A percentile compares a stretch with the other conserved stretches of the same genome.
These are phyloP conservation scores for Alopecurus myosuroides DNA, from an alignment of 176 grass and related monocot species.

Conservation along the genomic window DNA sequence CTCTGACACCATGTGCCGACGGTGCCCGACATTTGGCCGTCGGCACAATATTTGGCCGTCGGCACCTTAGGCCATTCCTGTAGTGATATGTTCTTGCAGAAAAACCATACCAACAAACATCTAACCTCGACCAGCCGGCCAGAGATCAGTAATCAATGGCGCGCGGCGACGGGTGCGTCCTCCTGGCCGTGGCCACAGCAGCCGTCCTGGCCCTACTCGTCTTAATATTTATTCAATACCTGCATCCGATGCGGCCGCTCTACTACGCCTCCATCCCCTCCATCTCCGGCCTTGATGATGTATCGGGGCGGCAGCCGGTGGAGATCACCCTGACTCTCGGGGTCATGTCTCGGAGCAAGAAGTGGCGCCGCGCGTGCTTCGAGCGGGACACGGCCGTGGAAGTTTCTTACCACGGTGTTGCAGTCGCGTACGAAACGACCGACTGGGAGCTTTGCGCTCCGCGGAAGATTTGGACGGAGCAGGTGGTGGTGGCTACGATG, in stretches of 20 bases:
- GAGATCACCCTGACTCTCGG: background rate
- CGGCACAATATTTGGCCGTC: too few species aligned
- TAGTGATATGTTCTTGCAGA: too few species aligned
- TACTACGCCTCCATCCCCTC: background rate
- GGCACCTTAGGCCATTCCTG: too few species aligned
- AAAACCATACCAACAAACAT: too few species aligned
- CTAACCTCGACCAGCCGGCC: too few species aligned
- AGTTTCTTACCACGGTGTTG: background rate
- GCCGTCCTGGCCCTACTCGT: background rate
- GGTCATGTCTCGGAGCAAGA: background rate
- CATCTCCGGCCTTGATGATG: background rate
- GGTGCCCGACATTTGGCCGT: too few species aligned
- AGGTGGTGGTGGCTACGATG: too few species aligned
- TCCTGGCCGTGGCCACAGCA: too few species aligned
- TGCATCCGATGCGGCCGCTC: background rate
- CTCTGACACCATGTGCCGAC: too few species aligned
- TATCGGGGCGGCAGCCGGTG: background rate
- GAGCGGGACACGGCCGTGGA: background rate
- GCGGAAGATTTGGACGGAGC: background rate
- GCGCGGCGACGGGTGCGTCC: too few species aligned
- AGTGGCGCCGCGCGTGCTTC: background rate
- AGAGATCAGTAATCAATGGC: too few species aligned
- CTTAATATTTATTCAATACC: background rate
- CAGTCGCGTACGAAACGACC: background rate
- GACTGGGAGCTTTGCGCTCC: background rate